Evolutionary conservation across 2,329 filamentous ascomycete genomes (phyloP).

Genomic region (Cyphellophora attinorum): DNA sequence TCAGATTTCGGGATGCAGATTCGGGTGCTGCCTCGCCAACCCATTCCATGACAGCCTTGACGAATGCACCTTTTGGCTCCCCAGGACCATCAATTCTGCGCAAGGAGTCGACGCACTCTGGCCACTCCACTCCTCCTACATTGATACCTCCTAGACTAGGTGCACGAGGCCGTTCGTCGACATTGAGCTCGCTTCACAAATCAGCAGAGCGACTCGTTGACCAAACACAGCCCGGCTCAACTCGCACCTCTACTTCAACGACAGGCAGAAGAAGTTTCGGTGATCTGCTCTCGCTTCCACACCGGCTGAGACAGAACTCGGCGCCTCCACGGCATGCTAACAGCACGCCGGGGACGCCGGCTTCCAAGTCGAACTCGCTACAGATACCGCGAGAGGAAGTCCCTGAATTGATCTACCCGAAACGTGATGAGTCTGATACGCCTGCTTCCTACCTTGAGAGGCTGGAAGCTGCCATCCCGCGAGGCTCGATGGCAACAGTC

Average conservation of each 20-base stretch:
- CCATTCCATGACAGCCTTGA: constrained; percentile 42
- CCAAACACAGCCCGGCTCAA: constrained; percentile 46
- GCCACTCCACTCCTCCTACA: constrained; percentile 54
- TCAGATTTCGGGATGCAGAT: constrained; percentile 12
- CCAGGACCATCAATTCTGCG: constrained; percentile 40
- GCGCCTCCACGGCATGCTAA: constrained; percentile 62
- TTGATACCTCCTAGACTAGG: constrained; percentile 51
- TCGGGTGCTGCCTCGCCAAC: constrained; percentile 39
- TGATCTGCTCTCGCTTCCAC: constrained; percentile 68
- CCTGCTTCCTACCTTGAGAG: constrained; percentile 80
- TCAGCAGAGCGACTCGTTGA: constrained; percentile 52
- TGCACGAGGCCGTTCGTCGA: constrained; percentile 73
- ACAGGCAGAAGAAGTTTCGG: constrained; percentile 86
- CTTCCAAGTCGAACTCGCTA: constrained; percentile 75
- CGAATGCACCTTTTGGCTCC: constrained; percentile 35
- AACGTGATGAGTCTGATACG: constrained; percentile 77
- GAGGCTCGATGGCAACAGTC: constrained; percentile 73
- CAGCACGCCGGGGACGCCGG: constrained; percentile 54
- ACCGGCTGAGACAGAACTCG: constrained; percentile 70
- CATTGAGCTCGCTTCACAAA: constrained; percentile 71
- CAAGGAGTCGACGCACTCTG: constrained; percentile 54
- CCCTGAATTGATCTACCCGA: constrained; percentile 55
- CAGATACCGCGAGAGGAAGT: constrained; percentile 51
- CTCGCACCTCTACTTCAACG: constrained; percentile 71
- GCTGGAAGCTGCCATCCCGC: constrained; percentile 68